phyloP scores from a whole-genome alignment of 306 rosid genomes.

The Cyamopsis tetragonoloba region DNA sequence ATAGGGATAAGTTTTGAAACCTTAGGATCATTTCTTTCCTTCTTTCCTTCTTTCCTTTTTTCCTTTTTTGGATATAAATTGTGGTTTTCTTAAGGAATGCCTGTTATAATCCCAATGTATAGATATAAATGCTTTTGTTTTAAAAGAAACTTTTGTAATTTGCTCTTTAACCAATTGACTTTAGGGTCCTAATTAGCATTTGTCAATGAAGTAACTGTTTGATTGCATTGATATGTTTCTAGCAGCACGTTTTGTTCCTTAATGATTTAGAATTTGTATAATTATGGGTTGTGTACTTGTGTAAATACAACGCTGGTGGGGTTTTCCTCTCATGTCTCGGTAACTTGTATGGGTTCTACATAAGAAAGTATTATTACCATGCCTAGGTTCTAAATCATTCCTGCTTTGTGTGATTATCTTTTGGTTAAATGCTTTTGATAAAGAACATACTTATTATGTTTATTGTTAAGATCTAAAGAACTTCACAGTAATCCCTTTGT shows the following conservation, averaged over 20 bases:
- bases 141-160: too few species aligned
- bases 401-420: neutral
- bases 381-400: slow-evolving; percentile 5
- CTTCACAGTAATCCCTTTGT: slow-evolving; percentile 4
- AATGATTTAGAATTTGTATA: neutral
- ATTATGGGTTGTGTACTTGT: neutral
- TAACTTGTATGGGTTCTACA: neutral
- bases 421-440: neutral
- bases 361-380: neutral
- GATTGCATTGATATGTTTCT: neutral
- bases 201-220: too few species aligned
- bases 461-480: neutral
- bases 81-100: too few species aligned
- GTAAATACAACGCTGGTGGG: neutral
- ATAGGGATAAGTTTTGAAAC: neutral
- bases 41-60: too few species aligned
- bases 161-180: neutral
- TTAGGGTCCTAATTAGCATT: neutral
- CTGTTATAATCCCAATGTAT: too few species aligned
- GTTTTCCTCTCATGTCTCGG: neutral
- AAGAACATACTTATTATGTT: neutral
- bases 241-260: neutral
- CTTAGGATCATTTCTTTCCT: neutral
- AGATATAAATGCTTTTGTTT: too few species aligned
- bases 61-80: too few species aligned